Evolutionary conservation across 495 filamentous ascomycete genomes (phyloP).

Genomic region (Aspergillus heteromorphus): DNA sequence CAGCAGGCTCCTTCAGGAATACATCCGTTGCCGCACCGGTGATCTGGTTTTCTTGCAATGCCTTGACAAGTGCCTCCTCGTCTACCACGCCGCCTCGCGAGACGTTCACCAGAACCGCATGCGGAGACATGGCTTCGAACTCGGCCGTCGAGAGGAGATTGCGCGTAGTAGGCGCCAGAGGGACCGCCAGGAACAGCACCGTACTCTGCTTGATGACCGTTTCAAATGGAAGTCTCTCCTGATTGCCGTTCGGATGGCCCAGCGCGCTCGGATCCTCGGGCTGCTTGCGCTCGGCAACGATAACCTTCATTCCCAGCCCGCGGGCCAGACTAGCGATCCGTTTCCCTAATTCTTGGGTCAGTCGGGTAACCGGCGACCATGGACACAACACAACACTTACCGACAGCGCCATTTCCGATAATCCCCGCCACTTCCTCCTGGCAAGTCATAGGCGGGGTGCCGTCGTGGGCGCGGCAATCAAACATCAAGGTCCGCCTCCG

Average conservation of each 20-base stretch:
- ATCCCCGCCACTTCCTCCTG: slow-evolving; percentile 29
- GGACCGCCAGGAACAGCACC: slow-evolving; percentile 44
- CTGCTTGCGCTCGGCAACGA: slow-evolving; percentile 38
- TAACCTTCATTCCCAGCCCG: slow-evolving; percentile 28
- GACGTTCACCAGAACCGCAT: slow-evolving; percentile 52
- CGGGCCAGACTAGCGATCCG: slow-evolving; percentile 23
- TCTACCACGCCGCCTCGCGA: slow-evolving; percentile 55
- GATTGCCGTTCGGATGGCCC: neutral
- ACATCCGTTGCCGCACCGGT: slow-evolving; percentile 54
- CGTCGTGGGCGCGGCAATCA: slow-evolving; percentile 16
- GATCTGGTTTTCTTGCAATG: slow-evolving; percentile 41
- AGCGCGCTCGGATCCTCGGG: neutral
- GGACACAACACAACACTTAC: slow-evolving; percentile 11
- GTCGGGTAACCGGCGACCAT: neutral
- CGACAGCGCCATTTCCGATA: slow-evolving; percentile 28
- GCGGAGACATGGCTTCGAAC: slow-evolving; percentile 42
- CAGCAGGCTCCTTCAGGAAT: slow-evolving; percentile 48
- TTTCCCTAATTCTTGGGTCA: slow-evolving; percentile 18
- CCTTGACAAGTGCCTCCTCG: slow-evolving; percentile 46
- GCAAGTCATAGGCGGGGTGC: slow-evolving; percentile 22
- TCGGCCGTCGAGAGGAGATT: slow-evolving; percentile 47
- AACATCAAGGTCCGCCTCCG: slow-evolving; percentile 16
- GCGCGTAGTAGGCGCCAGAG: slow-evolving; percentile 38
- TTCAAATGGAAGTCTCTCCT: slow-evolving; percentile 41
- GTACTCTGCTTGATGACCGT: slow-evolving; percentile 40